Evolutionary conservation across 2,329 filamentous ascomycete species (phyloP), one percentile per base, ranked within the genome.

Genomic region (Madurella fahalii): DNA sequence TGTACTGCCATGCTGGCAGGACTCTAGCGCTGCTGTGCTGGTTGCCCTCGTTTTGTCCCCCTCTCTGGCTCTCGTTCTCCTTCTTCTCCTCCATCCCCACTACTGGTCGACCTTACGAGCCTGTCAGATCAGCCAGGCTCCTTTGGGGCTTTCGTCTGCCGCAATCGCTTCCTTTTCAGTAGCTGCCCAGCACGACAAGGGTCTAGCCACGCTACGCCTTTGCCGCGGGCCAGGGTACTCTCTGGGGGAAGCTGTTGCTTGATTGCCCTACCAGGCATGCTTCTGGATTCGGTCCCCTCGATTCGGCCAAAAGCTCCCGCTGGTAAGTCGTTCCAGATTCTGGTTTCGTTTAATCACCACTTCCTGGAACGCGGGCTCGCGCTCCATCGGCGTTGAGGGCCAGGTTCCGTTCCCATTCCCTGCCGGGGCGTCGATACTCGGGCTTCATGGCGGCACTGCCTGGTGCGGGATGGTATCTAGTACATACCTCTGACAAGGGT

Each of bases 1-100:
- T 55, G 44, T 54, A 44, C 47, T 59, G 50, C 50, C 52, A 55
- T 54, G 49, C 46, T 62, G 58, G 58, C 56, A 58, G 47, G 54
- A 57, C 49, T 60, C 57, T 53, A n/a, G 52, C 32, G 5, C 40
- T 17, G 52, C 20, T 43, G 47, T 37, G 30, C 7, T 55, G 40
- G 39, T 39, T 41, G 32, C 39, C 50, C 37, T 46, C 40, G 18
- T 25, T 13, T 48, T 34, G 9, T 40, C 40, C 44, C 13, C 7
- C 31, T 12, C 34, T 37, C 39, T 9, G 4, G 37, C 37, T 42
- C 8, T n/a, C n/a, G n/a, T 40, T 7, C 37, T 50, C 31, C 18
- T 42, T 11, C 34, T 15, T 37, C 2, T 37, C 34, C 9, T 37
- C 11, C 34, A 25, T 25, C 34, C 9, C 11, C 13, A 15, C 34